phyloP scores from a whole-genome alignment of 129 eudicot genomes.

The Tagetes erecta region DNA sequence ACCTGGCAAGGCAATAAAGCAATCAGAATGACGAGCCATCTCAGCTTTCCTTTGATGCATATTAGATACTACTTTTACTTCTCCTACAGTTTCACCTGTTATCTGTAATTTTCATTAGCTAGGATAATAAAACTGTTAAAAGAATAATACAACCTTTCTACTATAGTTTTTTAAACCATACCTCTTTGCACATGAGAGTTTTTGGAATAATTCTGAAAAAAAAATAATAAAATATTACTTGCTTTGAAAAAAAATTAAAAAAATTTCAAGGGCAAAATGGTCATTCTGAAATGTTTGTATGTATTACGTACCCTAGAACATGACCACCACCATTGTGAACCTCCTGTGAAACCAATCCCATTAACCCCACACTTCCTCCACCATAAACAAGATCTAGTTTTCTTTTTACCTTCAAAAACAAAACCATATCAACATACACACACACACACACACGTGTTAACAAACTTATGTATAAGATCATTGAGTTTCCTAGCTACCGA shows the following conservation, averaged over 20 bases:
- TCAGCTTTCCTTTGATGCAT: conserved; percentile 92
- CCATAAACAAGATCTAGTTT: conserved; percentile 66
- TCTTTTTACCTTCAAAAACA: conserved; percentile 53
- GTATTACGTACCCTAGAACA: conserved; percentile 52
- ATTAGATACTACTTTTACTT: conserved; percentile 48
- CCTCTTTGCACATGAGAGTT: conserved; percentile 69
- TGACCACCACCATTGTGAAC: conserved; percentile 69
- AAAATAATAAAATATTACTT: not conserved
- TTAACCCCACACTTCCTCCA: conserved; percentile 68
- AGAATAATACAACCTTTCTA: not conserved
- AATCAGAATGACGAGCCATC: conserved; percentile 83
- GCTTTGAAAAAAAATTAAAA: not conserved
- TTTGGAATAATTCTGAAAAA: conserved; percentile 60
- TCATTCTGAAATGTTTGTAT: not conserved
- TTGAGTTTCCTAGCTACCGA: no score
- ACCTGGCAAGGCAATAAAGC: conserved; percentile 85
- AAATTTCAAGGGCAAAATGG: conserved; percentile 4
- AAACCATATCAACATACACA: not conserved
- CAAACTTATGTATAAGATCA: no score
- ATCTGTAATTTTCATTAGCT: conserved; percentile 31
- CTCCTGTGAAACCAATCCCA: conserved; percentile 63
- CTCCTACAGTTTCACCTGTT: conserved; percentile 73
- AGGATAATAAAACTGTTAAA: not conserved
- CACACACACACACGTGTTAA: no score
- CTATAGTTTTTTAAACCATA: not conserved